A percentile compares a stretch with the other conserved stretches of the same genome.
These are phyloP conservation scores for Solanum lycopersicoides DNA, from an alignment of 257 asterid species.

Conservation along the genomic window DNA sequence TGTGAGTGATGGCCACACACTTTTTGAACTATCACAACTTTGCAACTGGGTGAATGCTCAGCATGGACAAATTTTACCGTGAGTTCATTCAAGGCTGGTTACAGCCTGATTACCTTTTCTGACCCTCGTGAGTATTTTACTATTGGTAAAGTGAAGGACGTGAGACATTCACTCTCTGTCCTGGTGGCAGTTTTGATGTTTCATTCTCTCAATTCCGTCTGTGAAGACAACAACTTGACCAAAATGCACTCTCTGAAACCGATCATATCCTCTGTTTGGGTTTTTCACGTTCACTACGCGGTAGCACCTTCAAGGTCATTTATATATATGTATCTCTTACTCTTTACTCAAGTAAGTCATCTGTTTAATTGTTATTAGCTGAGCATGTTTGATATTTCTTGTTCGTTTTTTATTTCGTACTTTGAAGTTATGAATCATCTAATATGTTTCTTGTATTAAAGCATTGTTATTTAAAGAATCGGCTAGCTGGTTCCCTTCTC, in stretches of 20 bases:
- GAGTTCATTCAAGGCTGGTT: constrained; percentile 57
- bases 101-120: constrained; percentile 32
- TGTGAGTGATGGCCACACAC: constrained; percentile 59
- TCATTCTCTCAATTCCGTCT: constrained; percentile 74
- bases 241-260: constrained; percentile 30
- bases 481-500: too few relatives aligned
- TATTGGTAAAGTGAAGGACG: constrained; percentile 69
- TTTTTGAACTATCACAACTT: constrained; percentile 63
- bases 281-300: too few relatives aligned
- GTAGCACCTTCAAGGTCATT: too few relatives aligned
- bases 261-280: too few relatives aligned
- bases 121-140: constrained; percentile 72
- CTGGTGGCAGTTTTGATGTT: constrained; percentile 83
- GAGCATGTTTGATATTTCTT: too few relatives aligned
- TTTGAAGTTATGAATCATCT: too few relatives aligned
- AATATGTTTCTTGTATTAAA: too few relatives aligned
- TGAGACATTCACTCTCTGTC: constrained; percentile 75
- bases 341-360: too few relatives aligned
- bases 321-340: too few relatives aligned
- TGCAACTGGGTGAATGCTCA: constrained; percentile 78
- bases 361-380: neutral
- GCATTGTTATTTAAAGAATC: too few relatives aligned
- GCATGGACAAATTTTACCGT: constrained; percentile 64
- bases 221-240: constrained; percentile 75
- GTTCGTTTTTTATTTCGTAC: too few relatives aligned